These are phyloP conservation scores for Chloropicon primus DNA, from an alignment of 139 green algal genomes.

Conservation along the genomic window DNA sequence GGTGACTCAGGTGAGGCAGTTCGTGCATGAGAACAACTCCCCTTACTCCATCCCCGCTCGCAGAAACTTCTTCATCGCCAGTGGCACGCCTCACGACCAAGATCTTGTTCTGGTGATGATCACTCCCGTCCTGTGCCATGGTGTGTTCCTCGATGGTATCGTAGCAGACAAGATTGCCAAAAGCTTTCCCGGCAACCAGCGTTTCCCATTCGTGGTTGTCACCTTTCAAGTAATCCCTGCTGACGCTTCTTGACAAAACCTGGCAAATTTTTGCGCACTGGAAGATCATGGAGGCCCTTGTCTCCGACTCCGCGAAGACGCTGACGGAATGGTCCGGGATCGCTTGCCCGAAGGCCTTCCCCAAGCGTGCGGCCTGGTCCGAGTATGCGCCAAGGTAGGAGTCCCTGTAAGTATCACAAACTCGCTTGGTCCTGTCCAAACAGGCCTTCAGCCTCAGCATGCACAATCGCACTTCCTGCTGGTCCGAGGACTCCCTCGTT, in stretches of 20 bases:
- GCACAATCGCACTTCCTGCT: neutral
- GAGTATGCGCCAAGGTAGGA: constrained; percentile 11
- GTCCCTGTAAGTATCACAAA: constrained; percentile 55
- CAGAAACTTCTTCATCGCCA: constrained; percentile 86
- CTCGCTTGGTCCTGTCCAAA: constrained; percentile 59
- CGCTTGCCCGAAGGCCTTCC: neutral
- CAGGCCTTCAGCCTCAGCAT: constrained; percentile 52
- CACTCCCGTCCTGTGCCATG: neutral
- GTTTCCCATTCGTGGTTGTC: constrained; percentile 33
- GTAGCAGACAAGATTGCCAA: neutral
- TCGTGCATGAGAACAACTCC: constrained; percentile 76
- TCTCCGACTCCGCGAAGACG: constrained; percentile 31
- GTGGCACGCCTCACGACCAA: constrained; percentile 38
- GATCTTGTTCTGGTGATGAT: constrained; percentile 5
- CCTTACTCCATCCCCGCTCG: constrained; percentile 38
- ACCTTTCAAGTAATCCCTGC: neutral
- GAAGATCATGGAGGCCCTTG: constrained; percentile 77
- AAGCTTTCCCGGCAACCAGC: constrained; percentile 48
- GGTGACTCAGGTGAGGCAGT: constrained; percentile 86
- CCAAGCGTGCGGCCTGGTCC: constrained; percentile 20
- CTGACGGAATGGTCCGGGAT: neutral
- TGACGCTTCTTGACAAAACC: neutral
- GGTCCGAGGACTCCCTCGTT: constrained; percentile 7
- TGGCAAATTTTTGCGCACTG: constrained; percentile 56
- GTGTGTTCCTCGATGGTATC: neutral